Base-by-base conservation (phyloP, 805 yeast genomes). In the Suhomyces canberraensis region DNA sequence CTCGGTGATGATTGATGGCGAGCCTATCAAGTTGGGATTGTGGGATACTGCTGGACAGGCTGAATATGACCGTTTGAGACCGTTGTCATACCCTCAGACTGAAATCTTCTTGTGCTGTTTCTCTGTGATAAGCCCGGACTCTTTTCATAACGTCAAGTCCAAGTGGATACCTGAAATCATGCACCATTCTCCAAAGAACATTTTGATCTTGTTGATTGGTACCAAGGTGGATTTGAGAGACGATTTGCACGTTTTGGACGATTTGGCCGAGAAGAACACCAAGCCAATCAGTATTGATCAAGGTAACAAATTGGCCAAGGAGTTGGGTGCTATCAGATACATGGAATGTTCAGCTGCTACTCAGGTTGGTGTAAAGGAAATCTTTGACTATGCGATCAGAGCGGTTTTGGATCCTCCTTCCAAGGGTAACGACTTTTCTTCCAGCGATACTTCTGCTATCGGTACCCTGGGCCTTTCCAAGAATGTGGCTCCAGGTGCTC, bases 41-140 rank as follows among this genome's bases (percentile, higher is more conserved):
- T 89, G 96, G 96, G 96, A 89, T 75, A 89, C 96, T 11, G 96
- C 96, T 3, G 96, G 96, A 18, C 96, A 89, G 62, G 84, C 85
- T 53, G 96, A 88, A 57, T 88, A 88, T 59, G 96, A 89, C 58
- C 72, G 95, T 42, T 71, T 88, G 52, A 73, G 96, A 61, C 96
- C 96, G 3, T 68, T 89, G 43, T 83, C 93, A 7, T 89, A 89
- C 54, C 95, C 96, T 3, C 95, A 89, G 56, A 88, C 96, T 0
- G 95, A 87, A 51, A 84, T 89, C 24, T 89, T 89, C 54, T 63
- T 89, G 36, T 76, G 86, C 41, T 89, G 96, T 61, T 89, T 88
- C 60, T 84, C 95, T 4, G 79, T 89, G 5, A 82, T 84, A 29
- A 84, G 80, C 50, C 95, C 90, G 21, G 74, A 83, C 19, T 82